Conservation (phyloP, 2,329 filamentous ascomycete genomes). For the Neonectria faginata region DNA sequence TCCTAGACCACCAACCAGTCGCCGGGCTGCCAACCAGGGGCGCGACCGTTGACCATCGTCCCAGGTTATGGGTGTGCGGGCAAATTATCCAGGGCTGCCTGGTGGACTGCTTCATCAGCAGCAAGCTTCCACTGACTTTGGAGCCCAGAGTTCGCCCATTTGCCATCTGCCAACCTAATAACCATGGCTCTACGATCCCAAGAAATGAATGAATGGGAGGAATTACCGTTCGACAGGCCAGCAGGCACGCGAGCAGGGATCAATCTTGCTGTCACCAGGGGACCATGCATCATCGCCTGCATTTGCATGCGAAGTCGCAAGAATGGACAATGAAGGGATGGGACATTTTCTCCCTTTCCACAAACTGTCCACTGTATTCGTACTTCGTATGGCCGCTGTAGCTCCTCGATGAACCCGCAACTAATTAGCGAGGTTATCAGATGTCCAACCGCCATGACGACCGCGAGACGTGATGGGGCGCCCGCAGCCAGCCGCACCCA, state of each 20-base stretch:
- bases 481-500: constrained; percentile 14
- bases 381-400: too few species aligned
- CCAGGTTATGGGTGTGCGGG: constrained; percentile 23
- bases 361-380: background rate
- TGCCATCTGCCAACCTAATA: constrained; percentile 17
- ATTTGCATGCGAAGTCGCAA: constrained; percentile 20
- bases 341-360: background rate
- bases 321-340: constrained; percentile 8
- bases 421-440: too few species aligned
- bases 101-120: constrained; percentile 25
- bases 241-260: constrained; percentile 17
- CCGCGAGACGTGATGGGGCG: background rate
- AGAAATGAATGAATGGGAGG: constrained; percentile 4
- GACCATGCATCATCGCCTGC: constrained; percentile 23
- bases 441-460: too few species aligned
- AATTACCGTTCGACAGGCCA: background rate
- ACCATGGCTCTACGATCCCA: constrained; percentile 11
- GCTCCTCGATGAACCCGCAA: too few species aligned
- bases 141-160: background rate
- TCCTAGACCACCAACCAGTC: background rate
- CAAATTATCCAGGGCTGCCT: constrained; percentile 29
- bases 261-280: constrained; percentile 23
- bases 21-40: constrained; percentile 10
- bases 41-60: constrained; percentile 3
- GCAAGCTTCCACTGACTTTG: constrained; percentile 14